phyloP scores from a whole-genome alignment of 805 yeast species.

The Debaryomyces prosopidis region DNA sequence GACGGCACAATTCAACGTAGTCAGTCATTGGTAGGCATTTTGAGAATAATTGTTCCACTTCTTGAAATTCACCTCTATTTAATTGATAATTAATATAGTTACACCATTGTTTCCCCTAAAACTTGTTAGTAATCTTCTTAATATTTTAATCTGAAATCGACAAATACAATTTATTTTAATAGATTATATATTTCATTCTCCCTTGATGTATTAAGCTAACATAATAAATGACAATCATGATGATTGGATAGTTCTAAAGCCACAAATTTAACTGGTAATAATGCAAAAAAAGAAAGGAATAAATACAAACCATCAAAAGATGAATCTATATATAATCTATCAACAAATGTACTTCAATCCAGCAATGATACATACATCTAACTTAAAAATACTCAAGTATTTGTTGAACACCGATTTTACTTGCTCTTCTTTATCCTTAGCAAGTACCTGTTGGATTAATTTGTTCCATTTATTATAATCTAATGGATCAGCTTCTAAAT shows the following conservation, averaged over 20 bases:
- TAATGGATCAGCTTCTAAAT: conserved; percentile 50
- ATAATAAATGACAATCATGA: no score
- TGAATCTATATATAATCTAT: background rate
- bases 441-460: conserved; percentile 48
- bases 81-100: conserved; percentile 66
- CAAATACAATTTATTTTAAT: background rate
- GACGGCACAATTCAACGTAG: conserved; percentile 69
- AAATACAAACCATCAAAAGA: background rate
- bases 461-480: conserved; percentile 59
- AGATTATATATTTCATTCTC: background rate
- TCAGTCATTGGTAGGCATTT: conserved; percentile 61
- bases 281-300: no score
- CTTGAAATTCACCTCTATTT: conserved; percentile 61
- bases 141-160: background rate
- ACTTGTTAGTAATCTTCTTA: conserved; percentile 18
- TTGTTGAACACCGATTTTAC: conserved; percentile 59
- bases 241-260: no score
- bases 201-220: no score
- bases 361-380: conserved; percentile 41
- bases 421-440: conserved; percentile 59
- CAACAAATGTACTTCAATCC: no score
- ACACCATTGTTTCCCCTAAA: conserved; percentile 59
- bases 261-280: no score
- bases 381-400: conserved; percentile 65
- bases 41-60: conserved; percentile 66